Evolutionary conservation across 2,329 filamentous ascomycete genomes (phyloP), one percentile per base, ranked within the genome.

Genomic region (Dactylellina drechsleri): DNA sequence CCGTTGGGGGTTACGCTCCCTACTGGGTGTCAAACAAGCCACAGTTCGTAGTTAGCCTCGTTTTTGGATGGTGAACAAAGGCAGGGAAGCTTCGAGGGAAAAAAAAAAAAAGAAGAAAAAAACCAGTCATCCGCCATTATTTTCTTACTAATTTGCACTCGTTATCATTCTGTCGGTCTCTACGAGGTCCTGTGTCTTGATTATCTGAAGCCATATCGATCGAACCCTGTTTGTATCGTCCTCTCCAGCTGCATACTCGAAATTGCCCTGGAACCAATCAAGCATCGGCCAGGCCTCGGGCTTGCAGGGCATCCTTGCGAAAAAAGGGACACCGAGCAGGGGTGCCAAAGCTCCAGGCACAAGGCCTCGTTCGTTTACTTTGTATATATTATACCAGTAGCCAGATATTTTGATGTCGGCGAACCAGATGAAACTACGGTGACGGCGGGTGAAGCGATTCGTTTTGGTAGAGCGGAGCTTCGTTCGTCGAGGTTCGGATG

Each of bases 261-360:
- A 67, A 59, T 58, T 74, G 8, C 57, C 57, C 50, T 67, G 62
- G 57, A 74, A 74, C 62, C 62, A 74, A 60, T 62, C 62, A 28
- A 67, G 62, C 62, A 62, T 45, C 20, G 70, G 70, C 70, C 70
- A 74, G 13, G 43, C 70, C 23, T 67, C 62, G 5, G 70, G 70
- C 40, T 74, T 67, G 62, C 70, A 74, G 50, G 70, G 70, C 70
- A 74, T 74, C 28, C 26, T 68, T 10, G 54, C 40, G 56, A 36
- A 41, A 49, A n/a, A 31, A 15, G 49, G 41, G 41, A 16, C 40
- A 50, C 18, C 26, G 45, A 47, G 45, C 26, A 60, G n/a, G 56
- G 56, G 47, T 40, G 31, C 31, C 31, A 36, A 36, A 36, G 31
- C 31, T 36, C 31, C 31, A 49, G 45, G 15, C 45, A 62, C 45